Evolutionary conservation across 352 stramenopile genomes (phyloP), one percentile per base, ranked within the genome.

Genomic region (Thalassiosira tumida): DNA sequence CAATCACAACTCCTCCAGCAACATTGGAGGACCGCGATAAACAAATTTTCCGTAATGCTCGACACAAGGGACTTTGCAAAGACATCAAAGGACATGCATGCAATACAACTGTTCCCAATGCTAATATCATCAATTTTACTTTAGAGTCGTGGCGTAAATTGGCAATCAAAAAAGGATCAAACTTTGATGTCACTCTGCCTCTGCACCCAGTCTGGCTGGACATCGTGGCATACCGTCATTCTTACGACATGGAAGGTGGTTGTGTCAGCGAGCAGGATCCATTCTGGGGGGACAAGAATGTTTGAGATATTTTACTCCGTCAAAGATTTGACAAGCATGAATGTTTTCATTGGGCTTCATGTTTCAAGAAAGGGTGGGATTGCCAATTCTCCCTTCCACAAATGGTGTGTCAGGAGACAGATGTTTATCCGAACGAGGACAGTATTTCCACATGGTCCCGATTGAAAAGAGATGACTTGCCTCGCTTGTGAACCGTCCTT

Each of bases 291-390:
- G 72, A 87, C 47, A 76, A 62, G 24, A 54, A 88, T 14, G 31
- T 91, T 2, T 31, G 80, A 29, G 21, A 72, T 35, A 73, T 74
- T 26, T 64, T 90, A 1, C 64, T 91, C 10, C 59, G 72, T 47
- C 5, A 50, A 13, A 38, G 59, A 31, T 90, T 90, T 75, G 79
- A 93, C 15, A 21, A 87, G 1, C 81, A 93, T 75, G 26, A 87
- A n/a, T 72, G 24, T 1, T 54, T 0, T 54, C 87, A 93, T 54
- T 21, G 81, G 31, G 0, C 17, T 5, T 82, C 74, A 31, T 92
- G 87, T 29, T 92, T 92, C 43, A 92, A 92, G 29, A 89, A 92
- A n/a, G 14, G 29, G 15, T 54, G 24, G 26, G 87, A 89, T 37
- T 91, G 86, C 41, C 21, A 77, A 29, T 88, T 88, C 31, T 33